phyloP scores from a whole-genome alignment of 2,329 filamentous ascomycete species.

The Aspergillus sclerotialis region DNA sequence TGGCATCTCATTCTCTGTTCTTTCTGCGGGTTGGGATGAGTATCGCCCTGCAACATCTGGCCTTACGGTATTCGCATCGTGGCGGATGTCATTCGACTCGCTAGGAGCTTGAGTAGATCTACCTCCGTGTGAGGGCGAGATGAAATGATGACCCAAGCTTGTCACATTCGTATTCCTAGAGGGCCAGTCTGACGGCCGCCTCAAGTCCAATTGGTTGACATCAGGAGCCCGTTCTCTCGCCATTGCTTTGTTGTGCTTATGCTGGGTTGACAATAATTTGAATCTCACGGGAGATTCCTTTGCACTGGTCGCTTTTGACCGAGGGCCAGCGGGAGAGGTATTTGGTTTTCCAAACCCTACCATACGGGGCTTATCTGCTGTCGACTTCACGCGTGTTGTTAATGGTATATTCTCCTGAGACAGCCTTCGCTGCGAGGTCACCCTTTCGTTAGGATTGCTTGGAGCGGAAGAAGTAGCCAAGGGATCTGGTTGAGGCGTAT shows the following conservation, averaged over 20 bases:
- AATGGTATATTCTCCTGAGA: too few relatives aligned
- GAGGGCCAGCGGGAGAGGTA: not conserved
- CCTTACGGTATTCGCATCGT: not conserved
- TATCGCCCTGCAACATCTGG: too few relatives aligned
- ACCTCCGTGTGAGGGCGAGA: not conserved
- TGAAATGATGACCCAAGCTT: not conserved
- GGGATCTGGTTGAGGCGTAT: too few relatives aligned
- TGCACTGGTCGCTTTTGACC: constrained; percentile 1
- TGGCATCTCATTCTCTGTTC: too few relatives aligned
- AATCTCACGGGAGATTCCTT: constrained; percentile 7
- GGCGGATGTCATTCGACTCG: not conserved
- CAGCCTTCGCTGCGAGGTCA: too few relatives aligned
- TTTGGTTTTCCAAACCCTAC: not conserved
- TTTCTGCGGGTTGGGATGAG: not conserved
- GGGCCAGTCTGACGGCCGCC: constrained; percentile 27
- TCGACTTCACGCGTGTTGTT: not conserved
- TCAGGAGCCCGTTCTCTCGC: constrained; percentile 29
- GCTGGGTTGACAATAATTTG: constrained; percentile 19
- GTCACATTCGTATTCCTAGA: constrained; percentile 2
- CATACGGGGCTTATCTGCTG: not conserved
- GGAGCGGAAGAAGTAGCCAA: too few relatives aligned
- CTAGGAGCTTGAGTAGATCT: not conserved
- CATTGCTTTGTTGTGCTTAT: constrained; percentile 25
- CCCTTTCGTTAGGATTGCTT: too few relatives aligned
- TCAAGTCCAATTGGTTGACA: constrained; percentile 28